Percentiles rank a stretch among this genome's conserved stretches.
Conservation (phyloP, 306 rosid species). For the Cicer arietinum region DNA sequence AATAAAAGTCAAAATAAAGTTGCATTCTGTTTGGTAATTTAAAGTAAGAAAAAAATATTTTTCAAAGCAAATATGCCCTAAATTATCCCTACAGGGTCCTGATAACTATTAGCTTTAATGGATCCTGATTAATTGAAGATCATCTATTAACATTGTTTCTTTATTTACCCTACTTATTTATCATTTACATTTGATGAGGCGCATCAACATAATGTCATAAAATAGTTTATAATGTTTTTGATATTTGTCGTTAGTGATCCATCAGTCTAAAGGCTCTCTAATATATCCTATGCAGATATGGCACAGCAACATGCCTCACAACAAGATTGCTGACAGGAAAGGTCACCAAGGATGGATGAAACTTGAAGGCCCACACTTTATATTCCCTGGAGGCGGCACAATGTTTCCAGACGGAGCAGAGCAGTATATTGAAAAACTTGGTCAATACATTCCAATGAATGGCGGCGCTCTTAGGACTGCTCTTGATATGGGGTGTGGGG, state of each 20-base stretch:
- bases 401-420: slow-evolving; percentile 99
- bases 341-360: slow-evolving; percentile 99
- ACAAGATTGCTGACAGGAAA: slow-evolving; percentile 96
- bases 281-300: slow-evolving; percentile 68
- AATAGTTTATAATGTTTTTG: slow-evolving; percentile 16
- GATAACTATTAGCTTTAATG: neutral
- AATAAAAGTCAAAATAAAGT: neutral
- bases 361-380: slow-evolving; percentile 80
- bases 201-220: slow-evolving; percentile 4
- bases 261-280: slow-evolving; percentile 23
- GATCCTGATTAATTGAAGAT: neutral
- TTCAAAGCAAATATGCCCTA: neutral
- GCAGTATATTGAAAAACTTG: slow-evolving; percentile 90
- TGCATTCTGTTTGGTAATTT: neutral
- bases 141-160: neutral
- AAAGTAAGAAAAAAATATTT: neutral
- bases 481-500: slow-evolving; percentile 99
- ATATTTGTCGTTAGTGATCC: slow-evolving; percentile 17
- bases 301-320: slow-evolving; percentile 95
- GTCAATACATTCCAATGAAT: slow-evolving; percentile 83
- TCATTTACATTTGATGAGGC: slow-evolving; percentile 18
- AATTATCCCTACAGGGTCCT: neutral
- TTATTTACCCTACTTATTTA: neutral
- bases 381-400: slow-evolving; percentile 99
- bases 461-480: slow-evolving; percentile 84